Conservation (phyloP, 2,329 filamentous ascomycete species). For the Coleophoma crateriformis region DNA sequence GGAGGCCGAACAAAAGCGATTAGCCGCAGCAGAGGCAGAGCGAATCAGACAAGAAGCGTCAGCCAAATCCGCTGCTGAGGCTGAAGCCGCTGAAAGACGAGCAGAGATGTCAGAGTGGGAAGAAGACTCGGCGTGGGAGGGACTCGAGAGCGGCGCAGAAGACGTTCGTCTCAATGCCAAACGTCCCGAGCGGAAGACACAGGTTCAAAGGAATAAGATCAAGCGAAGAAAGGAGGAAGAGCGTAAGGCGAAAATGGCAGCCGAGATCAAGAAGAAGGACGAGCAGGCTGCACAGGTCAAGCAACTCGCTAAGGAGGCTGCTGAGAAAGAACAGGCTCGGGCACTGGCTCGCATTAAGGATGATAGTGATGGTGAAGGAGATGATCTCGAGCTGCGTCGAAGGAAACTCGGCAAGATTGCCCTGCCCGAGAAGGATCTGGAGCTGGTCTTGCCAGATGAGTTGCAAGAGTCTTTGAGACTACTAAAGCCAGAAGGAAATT, state of each 20-base stretch:
- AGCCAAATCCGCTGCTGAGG: slow-evolving; percentile 64
- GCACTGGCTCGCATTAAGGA: slow-evolving; percentile 39
- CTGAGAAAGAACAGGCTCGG: slow-evolving; percentile 48
- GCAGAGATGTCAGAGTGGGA: slow-evolving; percentile 67
- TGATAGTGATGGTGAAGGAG: slow-evolving; percentile 48
- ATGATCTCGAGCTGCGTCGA: slow-evolving; percentile 61
- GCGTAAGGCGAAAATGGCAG: slow-evolving; percentile 67
- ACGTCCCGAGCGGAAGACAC: slow-evolving; percentile 78
- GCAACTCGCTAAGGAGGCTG: slow-evolving; percentile 60
- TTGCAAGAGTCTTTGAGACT: slow-evolving; percentile 74
- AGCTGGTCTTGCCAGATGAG: slow-evolving; percentile 79
- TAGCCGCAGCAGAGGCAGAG: slow-evolving; percentile 63
- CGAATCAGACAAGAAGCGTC: slow-evolving; percentile 62
- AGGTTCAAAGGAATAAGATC: slow-evolving; percentile 78
- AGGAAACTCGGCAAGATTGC: slow-evolving; percentile 68
- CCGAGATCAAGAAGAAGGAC: slow-evolving; percentile 66
- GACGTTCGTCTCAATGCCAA: slow-evolving; percentile 63
- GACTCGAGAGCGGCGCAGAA: slow-evolving; percentile 76
- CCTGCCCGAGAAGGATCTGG: slow-evolving; percentile 72
- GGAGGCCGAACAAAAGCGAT: slow-evolving; percentile 69
- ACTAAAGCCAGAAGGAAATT: slow-evolving; percentile 91
- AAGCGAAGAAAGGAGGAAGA: slow-evolving; percentile 88
- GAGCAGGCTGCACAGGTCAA: slow-evolving; percentile 68
- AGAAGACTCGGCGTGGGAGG: slow-evolving; percentile 89
- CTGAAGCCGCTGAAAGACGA: slow-evolving; percentile 66